Evolutionary conservation across 257 asterid species (phyloP).

Genomic region (Jasminum sambac): DNA sequence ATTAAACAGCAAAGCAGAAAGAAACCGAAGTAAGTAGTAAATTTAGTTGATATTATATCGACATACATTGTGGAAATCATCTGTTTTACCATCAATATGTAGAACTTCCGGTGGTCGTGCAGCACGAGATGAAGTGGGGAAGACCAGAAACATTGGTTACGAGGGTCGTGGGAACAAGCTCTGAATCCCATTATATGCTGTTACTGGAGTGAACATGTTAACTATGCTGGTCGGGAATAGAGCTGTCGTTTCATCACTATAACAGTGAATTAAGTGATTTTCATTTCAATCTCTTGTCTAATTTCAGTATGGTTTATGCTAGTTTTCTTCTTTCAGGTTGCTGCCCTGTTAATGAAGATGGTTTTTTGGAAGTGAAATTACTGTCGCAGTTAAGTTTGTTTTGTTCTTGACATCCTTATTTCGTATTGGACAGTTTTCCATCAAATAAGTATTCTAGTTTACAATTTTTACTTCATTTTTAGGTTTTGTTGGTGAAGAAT

Average conservation of each 20-base stretch:
- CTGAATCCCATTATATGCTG: slow-evolving; percentile 33
- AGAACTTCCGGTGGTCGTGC: slow-evolving; percentile 54
- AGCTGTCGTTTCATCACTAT: slow-evolving; percentile 26
- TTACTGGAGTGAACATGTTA: slow-evolving; percentile 32
- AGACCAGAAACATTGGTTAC: slow-evolving; percentile 48
- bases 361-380: slow-evolving; percentile 36
- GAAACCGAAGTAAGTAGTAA: slow-evolving; percentile 53
- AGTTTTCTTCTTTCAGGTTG: slow-evolving; percentile 54
- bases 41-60: slow-evolving; percentile 11
- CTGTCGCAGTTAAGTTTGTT: slow-evolving; percentile 51
- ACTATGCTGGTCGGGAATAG: slow-evolving; percentile 36
- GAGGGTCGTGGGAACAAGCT: slow-evolving; percentile 62
- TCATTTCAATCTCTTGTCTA: slow-evolving; percentile 36
- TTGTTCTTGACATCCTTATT: slow-evolving; percentile 34
- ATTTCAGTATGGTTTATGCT: slow-evolving; percentile 37
- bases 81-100: slow-evolving; percentile 27
- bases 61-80: slow-evolving; percentile 17
- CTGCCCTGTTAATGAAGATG: slow-evolving; percentile 42
- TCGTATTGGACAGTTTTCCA: slow-evolving; percentile 31
- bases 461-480: slow-evolving; percentile 21
- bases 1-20: slow-evolving; percentile 69
- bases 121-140: slow-evolving; percentile 60
- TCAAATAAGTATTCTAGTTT: slow-evolving; percentile 32
- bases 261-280: slow-evolving; percentile 37
- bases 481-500: slow-evolving; percentile 3